Conservation (phyloP, 805 yeast species). For the Wickerhamomyces subpelliculosus region DNA sequence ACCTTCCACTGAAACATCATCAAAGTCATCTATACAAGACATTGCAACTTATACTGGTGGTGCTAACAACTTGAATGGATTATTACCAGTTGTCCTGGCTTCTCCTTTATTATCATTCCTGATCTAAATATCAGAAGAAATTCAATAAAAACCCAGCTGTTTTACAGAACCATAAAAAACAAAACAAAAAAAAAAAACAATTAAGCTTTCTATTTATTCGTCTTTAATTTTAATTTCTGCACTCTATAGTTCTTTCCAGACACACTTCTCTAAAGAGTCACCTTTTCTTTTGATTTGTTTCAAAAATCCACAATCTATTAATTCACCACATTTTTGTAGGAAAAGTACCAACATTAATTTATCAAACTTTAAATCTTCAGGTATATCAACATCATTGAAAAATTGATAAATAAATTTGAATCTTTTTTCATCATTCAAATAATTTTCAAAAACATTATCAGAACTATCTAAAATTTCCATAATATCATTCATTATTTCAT, state of each 20-base stretch:
- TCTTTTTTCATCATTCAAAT: conserved; percentile 19
- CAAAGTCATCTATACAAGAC: not conserved
- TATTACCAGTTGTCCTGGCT: not conserved
- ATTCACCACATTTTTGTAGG: conserved; percentile 64
- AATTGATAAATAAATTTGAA: conserved; percentile 20
- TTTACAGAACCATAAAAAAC: too few species aligned
- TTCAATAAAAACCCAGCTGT: too few species aligned
- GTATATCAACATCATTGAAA: conserved; percentile 21
- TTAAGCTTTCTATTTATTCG: too few species aligned
- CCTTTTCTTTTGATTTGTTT: conserved; percentile 49
- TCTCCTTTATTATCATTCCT: not conserved
- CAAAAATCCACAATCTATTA: conserved; percentile 62
- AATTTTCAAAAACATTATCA: conserved; percentile 11
- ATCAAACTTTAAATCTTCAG: conserved; percentile 47
- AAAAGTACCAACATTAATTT: conserved; percentile 64
- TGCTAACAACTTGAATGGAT: not conserved
- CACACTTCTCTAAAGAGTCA: conserved; percentile 60
- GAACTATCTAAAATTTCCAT: conserved; percentile 14
- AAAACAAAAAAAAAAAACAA: too few species aligned
- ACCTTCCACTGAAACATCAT: not conserved
- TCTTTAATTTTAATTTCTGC: too few species aligned
- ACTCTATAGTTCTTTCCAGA: conserved; percentile 57
- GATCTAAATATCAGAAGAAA: not conserved
- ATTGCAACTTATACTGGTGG: not conserved
- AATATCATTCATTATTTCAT: conserved; percentile 21